Evolutionary conservation across 495 filamentous ascomycete species (phyloP), one percentile per base, ranked within the genome.

Genomic region (Amphirosellinia nigrospora): DNA sequence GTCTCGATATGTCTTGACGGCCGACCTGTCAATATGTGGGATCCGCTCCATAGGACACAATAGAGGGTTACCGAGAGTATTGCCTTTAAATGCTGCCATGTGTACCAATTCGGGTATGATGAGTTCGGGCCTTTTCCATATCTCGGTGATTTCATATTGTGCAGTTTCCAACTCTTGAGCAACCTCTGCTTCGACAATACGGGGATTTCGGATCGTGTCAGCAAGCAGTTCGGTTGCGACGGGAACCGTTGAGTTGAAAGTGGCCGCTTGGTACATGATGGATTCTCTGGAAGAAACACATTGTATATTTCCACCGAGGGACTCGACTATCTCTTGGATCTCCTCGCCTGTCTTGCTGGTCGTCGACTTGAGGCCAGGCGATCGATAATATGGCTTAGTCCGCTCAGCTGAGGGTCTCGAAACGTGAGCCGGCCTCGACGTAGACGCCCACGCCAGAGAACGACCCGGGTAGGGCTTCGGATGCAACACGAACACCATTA

Each of bases 201-300:
- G 81, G 11, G 96, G 94, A 70, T 97, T 90, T 58, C 93, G 90
- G 50, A 99, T 95, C 11, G 96, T 99, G 73, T 99, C 96, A 36
- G 96, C 96, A 34, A 99, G 86, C 32, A 99, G 83, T 11, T 86
- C 96, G 11, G 96, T 86, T 32, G 96, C 92, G 19, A 89, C 88
- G 16, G 93, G 90, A 30, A 98, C 93, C 4, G 94, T 89, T 13
- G 92, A 91, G 82, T 99, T 99, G 88, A 99, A 99, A 64, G 93
- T 98, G 43, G 96, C 96, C 6, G 93, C 91, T 80, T 98, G 96
- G 82, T 99, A 99, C 96, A 99, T 98, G 77, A 99, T 87, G 26
- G 94, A 93, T 79, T 99, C 96, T 48, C 96, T 86, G 0, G 95
- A 97, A 0, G 95, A 98, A 41, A 93, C 94, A 79, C 96, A 98